Base-by-base conservation (phyloP, 441 rosid species). In the Gossypium aridum region DNA sequence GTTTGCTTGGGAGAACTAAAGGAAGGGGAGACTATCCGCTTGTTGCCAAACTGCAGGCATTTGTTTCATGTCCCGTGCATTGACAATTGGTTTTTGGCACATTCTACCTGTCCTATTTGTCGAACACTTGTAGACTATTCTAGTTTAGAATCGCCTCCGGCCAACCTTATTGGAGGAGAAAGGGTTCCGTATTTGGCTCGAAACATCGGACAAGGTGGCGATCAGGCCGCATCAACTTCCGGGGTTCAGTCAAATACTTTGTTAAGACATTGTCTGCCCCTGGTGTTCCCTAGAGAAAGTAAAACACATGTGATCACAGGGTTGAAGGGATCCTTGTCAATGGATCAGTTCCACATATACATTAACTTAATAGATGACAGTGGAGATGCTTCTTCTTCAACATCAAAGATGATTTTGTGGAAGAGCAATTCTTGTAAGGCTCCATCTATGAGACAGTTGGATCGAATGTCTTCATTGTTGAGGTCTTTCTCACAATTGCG, bases 1-100 rank as follows among this genome's bases (percentile, higher is more conserved):
- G 81, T 89, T 77, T 89, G 90, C 77, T 68, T 87, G 64, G 93
- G 82, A 37, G 86, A 86, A 7, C 62, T 89, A 10, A 75, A 79
- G 73, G 89, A 86, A 47, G 83, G 85, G 0, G 88, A 85, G 1
- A 65, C 65, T 66, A 85, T 86, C 13, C 85, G 91, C 1, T 61
- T 80, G 61, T 72, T 89, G 76, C 93, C 90, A 0, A 77, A 65
- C 64, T 87, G 91, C 77, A 75, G 83, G 12, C 93, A 87, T 37
- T 53, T 83, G 2, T 89, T 87, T 79, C 93, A 89, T 26, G 86
- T 83, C 23, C 45, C 77, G 2, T 87, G 91, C 75, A 78, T 89
- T 23, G 91, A 85, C 71, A 31, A 67, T 53, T 89, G 91, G 93
- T 80, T 87, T 54, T 55, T 23, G 26, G 85, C 83, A 7, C 86